Evolutionary conservation across 257 asterid genomes (phyloP), one percentile per base, ranked within the genome.

Genomic region (Gardenia jasminoides): DNA sequence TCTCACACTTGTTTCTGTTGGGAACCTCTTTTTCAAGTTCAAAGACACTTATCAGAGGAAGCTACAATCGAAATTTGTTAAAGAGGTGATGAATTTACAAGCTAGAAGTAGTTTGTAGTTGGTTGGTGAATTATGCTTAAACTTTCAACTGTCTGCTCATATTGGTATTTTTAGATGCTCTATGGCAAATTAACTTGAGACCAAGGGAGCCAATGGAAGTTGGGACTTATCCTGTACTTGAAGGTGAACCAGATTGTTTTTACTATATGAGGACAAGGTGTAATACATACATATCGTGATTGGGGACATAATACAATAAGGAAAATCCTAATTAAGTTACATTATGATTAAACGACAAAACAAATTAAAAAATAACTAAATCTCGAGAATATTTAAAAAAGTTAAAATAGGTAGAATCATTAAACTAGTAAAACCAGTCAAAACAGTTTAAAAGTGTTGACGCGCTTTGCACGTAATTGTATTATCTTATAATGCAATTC

Each of bases 241-340:
- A 94, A 81, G 96, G 93, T 68, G 97, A 91, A 90, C 90, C 91
- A 22, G 94, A 94, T 85, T 94, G 97, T 86, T 88, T 97, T 30
- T 90, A 92, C 87, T 92, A 92, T 81, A 91, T 92, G 83, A 91
- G 93, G 78, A 94, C 98, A 76, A n/a, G n/a, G n/a, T n/a, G n/a
- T n/a, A n/a, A n/a, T n/a, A n/a, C n/a, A n/a, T n/a, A n/a, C n/a
- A n/a, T n/a, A n/a, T n/a, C n/a, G n/a, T n/a, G n/a, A n/a, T n/a
- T n/a, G n/a, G n/a, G n/a, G n/a, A n/a, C n/a, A n/a, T n/a, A n/a
- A n/a, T n/a, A n/a, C n/a, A n/a, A n/a, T n/a, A n/a, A n/a, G n/a
- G n/a, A n/a, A n/a, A n/a, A n/a, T n/a, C n/a, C n/a, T n/a, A n/a
- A n/a, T n/a, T n/a, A n/a, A n/a, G n/a, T n/a, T n/a, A n/a, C n/a